Conservation (phyloP, 2,329 filamentous ascomycete species). For the Cordyceps javanica region DNA sequence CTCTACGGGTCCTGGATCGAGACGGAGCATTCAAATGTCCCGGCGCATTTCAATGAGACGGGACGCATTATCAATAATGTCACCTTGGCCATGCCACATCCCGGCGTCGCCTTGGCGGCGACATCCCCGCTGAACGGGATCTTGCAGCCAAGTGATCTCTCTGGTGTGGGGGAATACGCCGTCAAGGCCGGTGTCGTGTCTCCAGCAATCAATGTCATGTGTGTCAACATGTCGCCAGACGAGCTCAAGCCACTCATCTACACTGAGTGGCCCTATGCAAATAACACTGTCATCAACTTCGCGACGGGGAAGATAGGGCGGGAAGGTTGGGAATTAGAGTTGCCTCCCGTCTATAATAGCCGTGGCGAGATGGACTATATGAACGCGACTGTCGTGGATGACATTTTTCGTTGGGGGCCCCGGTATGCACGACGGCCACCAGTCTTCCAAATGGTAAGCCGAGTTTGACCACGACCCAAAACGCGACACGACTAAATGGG, state of each 20-base stretch:
- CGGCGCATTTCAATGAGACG: conserved; percentile 40
- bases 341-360: conserved; percentile 27
- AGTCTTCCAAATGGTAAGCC: conserved; percentile 42
- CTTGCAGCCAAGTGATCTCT: conserved; percentile 59
- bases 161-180: conserved; percentile 62
- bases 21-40: conserved; percentile 44
- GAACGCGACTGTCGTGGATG: conserved; percentile 57
- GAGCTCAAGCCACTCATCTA: conserved; percentile 63
- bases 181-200: conserved; percentile 64
- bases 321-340: conserved; percentile 31
- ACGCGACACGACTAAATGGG: not conserved
- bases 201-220: conserved; percentile 66
- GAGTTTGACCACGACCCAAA: conserved; percentile 7
- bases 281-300: conserved; percentile 27
- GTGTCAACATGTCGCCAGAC: conserved; percentile 54
- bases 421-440: conserved; percentile 45
- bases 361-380: conserved; percentile 30
- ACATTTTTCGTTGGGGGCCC: conserved; percentile 62
- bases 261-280: conserved; percentile 47
- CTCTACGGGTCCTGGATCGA: conserved; percentile 65
- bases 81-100: conserved; percentile 71
- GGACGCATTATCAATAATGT: conserved; percentile 66
- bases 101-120: conserved; percentile 59
- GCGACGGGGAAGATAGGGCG: conserved; percentile 27
- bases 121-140: conserved; percentile 57